phyloP scores from a whole-genome alignment of 108 stramenopile species.

The Cyclotella choctawhatcheeana region DNA sequence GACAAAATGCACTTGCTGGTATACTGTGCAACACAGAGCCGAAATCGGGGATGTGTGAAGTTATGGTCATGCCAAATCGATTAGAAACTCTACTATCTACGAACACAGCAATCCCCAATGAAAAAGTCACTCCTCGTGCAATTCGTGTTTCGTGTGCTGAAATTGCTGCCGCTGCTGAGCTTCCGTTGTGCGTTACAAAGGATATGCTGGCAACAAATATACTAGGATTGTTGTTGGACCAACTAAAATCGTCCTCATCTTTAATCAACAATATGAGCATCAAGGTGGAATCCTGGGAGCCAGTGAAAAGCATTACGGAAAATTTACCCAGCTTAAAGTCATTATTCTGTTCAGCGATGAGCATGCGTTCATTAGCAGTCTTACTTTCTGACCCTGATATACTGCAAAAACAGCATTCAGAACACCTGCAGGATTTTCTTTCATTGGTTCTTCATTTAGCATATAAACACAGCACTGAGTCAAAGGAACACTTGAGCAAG shows the following conservation, averaged over 20 bases:
- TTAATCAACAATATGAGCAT: constrained; percentile 2
- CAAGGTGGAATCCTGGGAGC: background rate
- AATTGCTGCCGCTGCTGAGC: constrained; percentile 65
- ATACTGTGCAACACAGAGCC: constrained; percentile 76
- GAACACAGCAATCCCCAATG: background rate
- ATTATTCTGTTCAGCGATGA: constrained; percentile 35
- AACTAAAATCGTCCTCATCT: constrained; percentile 16
- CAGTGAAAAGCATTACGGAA: too few relatives aligned
- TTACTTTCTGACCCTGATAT: constrained; percentile 27
- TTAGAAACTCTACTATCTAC: background rate
- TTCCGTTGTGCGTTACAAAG: constrained; percentile 54
- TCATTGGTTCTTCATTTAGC: constrained; percentile 28
- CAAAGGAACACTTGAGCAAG: constrained; percentile 12
- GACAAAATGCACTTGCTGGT: constrained; percentile 63
- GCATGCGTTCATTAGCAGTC: constrained; percentile 39
- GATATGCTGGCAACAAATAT: constrained; percentile 24
- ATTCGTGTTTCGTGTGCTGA: constrained; percentile 67
- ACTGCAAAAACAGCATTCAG: constrained; percentile 10
- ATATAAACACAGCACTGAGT: background rate
- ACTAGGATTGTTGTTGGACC: constrained; percentile 12
- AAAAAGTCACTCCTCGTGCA: constrained; percentile 64
- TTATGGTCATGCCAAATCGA: constrained; percentile 56
- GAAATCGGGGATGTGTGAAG: constrained; percentile 77
- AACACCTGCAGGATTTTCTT: constrained; percentile 22
- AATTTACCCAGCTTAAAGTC: constrained; percentile 7